phyloP scores from a whole-genome alignment of 129 eudicot species.

The Calendula officinalis region DNA sequence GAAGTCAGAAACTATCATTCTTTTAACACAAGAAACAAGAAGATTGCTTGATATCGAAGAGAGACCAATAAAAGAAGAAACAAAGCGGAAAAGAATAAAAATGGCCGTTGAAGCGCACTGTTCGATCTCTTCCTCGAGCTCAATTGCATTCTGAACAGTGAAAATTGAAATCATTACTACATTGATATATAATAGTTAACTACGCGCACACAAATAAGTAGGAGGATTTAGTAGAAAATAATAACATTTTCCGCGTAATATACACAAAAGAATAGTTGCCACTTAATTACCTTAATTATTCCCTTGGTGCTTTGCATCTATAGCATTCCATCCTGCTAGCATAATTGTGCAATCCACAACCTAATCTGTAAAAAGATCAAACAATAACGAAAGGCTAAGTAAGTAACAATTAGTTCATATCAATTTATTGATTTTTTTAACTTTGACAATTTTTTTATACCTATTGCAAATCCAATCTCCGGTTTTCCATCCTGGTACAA shows the following conservation, averaged over 20 bases:
- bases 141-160: constrained; percentile 20
- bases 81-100: neutral
- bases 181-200: neutral
- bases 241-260: no score
- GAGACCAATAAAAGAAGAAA: neutral
- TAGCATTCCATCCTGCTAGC: constrained; percentile 85
- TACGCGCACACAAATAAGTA: neutral
- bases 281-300: constrained; percentile 29
- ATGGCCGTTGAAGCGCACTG: constrained; percentile 2
- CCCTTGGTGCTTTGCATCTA: constrained; percentile 69
- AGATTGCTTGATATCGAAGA: neutral
- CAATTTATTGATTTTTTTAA: neutral
- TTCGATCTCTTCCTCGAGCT: constrained; percentile 19
- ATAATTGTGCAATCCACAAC: constrained; percentile 89
- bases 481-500: constrained; percentile 81
- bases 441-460: constrained; percentile 25
- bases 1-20: neutral
- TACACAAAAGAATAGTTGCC: neutral
- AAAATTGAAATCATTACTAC: neutral
- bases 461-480: constrained; percentile 95
- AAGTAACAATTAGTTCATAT: neutral
- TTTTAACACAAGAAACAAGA: neutral
- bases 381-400: constrained; percentile 4
- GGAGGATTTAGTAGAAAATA: no score
- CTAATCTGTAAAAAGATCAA: constrained; percentile 43